Evolutionary conservation across 2,329 filamentous ascomycete species (phyloP).

Genomic region (Cercospora zeina): DNA sequence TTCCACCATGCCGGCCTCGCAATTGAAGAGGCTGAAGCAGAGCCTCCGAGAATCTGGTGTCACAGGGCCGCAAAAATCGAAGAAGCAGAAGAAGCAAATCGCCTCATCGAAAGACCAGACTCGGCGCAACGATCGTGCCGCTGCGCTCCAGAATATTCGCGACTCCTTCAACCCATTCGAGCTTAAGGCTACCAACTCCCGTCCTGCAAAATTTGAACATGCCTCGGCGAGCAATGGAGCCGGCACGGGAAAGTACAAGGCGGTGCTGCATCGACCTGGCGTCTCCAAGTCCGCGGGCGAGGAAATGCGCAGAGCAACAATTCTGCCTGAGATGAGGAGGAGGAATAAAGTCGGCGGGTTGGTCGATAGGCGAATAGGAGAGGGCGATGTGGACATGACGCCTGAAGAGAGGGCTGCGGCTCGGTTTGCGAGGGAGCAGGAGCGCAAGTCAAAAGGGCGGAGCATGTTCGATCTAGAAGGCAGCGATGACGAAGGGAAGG

Average conservation of each 20-base stretch:
- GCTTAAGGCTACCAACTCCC: slow-evolving; percentile 63
- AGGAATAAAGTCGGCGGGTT: slow-evolving; percentile 91
- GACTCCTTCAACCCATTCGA: slow-evolving; percentile 99
- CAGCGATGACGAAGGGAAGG: slow-evolving; percentile 61
- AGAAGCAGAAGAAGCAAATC: slow-evolving; percentile 74
- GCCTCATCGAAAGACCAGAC: slow-evolving; percentile 48
- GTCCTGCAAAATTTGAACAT: slow-evolving; percentile 81
- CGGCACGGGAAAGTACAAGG: slow-evolving; percentile 53
- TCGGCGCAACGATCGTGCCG: slow-evolving; percentile 70
- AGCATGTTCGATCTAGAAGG: slow-evolving; percentile 91
- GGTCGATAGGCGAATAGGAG: slow-evolving; percentile 89
- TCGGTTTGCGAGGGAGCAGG: slow-evolving; percentile 85
- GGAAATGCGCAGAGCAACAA: slow-evolving; percentile 77
- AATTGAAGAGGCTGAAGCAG: slow-evolving; percentile 91
- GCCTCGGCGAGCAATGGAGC: slow-evolving; percentile 24
- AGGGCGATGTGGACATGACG: slow-evolving; percentile 91
- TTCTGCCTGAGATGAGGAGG: slow-evolving; percentile 85
- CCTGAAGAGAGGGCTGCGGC: slow-evolving; percentile 90
- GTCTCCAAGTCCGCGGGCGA: slow-evolving; percentile 84
- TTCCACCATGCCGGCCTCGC: slow-evolving; percentile 79
- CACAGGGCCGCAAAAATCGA: slow-evolving; percentile 87
- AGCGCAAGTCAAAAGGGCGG: slow-evolving; percentile 71
- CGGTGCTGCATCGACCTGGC: slow-evolving; percentile 71
- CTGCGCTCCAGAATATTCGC: slow-evolving; percentile 79
- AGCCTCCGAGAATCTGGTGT: slow-evolving; percentile 88